A percentile compares a stretch with the other conserved stretches of the same genome.
phyloP scores from a whole-genome alignment of 495 filamentous ascomycete genomes.

The Daldinia decipiens region DNA sequence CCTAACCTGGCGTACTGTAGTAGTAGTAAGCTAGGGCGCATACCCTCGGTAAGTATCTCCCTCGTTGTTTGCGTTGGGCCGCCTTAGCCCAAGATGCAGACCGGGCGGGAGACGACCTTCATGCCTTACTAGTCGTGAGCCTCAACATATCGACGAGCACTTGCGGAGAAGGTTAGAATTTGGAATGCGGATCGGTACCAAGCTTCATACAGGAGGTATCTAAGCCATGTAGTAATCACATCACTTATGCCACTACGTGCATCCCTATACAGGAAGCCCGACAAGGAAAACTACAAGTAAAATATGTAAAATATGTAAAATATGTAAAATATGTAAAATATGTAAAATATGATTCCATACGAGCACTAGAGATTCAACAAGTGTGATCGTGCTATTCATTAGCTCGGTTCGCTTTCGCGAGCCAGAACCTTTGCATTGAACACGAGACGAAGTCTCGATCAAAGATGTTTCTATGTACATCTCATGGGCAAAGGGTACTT shows the following conservation, averaged over 20 bases:
- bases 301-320: too few species aligned
- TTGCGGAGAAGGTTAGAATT: constrained; percentile 38
- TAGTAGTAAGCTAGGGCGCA: constrained; percentile 44
- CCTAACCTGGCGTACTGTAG: constrained; percentile 40
- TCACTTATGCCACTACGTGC: constrained; percentile 22
- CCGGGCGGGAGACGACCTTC: constrained; percentile 28
- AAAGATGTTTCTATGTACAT: constrained; percentile 42
- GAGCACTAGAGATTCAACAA: constrained; percentile 19
- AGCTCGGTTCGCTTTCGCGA: constrained; percentile 31
- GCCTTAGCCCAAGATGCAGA: constrained; percentile 30
- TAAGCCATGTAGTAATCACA: constrained; percentile 44
- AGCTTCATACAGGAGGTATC: constrained; percentile 40
- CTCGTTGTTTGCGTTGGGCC: constrained; percentile 29
- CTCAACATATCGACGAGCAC: constrained; percentile 41
- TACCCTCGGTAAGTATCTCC: constrained; percentile 33
- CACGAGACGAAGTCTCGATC: constrained; percentile 31
- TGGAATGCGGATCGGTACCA: constrained; percentile 45
- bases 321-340: too few species aligned
- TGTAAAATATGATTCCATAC: too few species aligned
- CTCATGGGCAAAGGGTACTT: constrained; percentile 23
- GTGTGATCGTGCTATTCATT: constrained; percentile 21
- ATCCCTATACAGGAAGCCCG: constrained; percentile 13
- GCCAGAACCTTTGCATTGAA: constrained; percentile 35
- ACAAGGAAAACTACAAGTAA: constrained; percentile 14
- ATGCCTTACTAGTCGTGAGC: constrained; percentile 46